Conservation (phyloP, 2,329 filamentous ascomycete species). For the Magnaporthales sp. region DNA sequence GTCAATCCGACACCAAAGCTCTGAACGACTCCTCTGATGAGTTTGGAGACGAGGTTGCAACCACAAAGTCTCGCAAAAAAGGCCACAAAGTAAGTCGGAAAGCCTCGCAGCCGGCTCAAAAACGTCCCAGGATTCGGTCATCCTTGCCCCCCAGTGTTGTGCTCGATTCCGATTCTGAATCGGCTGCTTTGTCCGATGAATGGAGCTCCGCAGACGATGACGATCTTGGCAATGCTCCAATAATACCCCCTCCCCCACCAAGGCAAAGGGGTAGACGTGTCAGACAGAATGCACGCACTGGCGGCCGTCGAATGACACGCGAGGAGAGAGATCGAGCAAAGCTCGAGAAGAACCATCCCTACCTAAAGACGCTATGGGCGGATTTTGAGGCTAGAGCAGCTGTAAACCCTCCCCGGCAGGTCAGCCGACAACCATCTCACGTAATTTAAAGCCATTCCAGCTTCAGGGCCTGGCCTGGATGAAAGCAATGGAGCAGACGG, state of each 20-base stretch:
- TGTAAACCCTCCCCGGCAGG: slow-evolving; percentile 54
- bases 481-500: slow-evolving; percentile 74
- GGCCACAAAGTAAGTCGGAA: not conserved
- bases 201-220: not conserved
- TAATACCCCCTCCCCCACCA: not conserved
- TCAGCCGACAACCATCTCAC: slow-evolving; percentile 70
- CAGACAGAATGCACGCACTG: not conserved
- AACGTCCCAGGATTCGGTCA: not conserved
- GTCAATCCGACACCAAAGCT: not conserved
- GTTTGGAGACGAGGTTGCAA: not conserved
- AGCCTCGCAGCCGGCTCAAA: not conserved
- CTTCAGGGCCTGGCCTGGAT: slow-evolving; percentile 93
- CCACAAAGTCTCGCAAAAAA: not conserved
- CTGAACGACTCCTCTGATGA: not conserved
- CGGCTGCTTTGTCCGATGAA: not conserved
- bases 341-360: slow-evolving; percentile 69
- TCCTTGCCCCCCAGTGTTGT: not conserved
- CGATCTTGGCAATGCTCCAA: not conserved
- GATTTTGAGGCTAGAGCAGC: slow-evolving; percentile 60
- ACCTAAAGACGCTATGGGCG: slow-evolving; percentile 77
- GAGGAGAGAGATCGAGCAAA: slow-evolving; percentile 47
- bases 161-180: not conserved
- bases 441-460: slow-evolving; percentile 86
- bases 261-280: not conserved
- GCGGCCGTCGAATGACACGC: not conserved